Evolutionary conservation across 495 filamentous ascomycete genomes (phyloP).

Genomic region (Oleoguttula mirabilis): DNA sequence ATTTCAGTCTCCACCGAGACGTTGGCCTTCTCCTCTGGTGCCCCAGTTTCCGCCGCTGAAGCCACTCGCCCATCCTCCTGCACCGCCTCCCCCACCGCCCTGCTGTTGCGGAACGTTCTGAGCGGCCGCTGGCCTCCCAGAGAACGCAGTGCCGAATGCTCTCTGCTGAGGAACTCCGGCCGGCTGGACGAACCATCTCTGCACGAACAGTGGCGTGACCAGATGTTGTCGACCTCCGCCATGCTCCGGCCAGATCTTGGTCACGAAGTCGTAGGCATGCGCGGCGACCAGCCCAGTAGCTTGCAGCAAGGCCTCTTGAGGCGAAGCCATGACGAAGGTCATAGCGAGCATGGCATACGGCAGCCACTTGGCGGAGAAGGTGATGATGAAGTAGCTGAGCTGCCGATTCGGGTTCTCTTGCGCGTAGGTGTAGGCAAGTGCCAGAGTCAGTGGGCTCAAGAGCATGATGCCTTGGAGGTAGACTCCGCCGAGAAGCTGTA

Average conservation of each 20-base stretch:
- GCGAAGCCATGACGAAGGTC: constrained; percentile 48
- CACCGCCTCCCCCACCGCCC: constrained; percentile 11
- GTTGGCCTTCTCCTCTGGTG: constrained; percentile 11
- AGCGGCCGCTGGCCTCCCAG: background rate
- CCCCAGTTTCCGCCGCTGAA: constrained; percentile 14
- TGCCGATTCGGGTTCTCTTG: constrained; percentile 69
- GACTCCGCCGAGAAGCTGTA: constrained; percentile 16
- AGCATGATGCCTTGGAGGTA: constrained; percentile 8
- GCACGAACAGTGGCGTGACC: constrained; percentile 54
- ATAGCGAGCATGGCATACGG: constrained; percentile 64
- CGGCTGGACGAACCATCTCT: constrained; percentile 40
- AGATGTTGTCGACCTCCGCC: constrained; percentile 65
- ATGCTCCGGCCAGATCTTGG: constrained; percentile 68
- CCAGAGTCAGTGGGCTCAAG: constrained; percentile 55
- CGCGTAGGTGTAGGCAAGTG: constrained; percentile 65
- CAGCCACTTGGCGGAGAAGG: constrained; percentile 59
- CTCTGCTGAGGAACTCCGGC: constrained; percentile 30
- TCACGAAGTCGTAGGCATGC: constrained; percentile 77
- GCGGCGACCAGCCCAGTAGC: constrained; percentile 64
- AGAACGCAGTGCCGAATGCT: constrained; percentile 40
- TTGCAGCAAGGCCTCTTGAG: constrained; percentile 40
- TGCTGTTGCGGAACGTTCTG: constrained; percentile 11
- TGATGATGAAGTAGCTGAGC: constrained; percentile 60
- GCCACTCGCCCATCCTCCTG: constrained; percentile 20
- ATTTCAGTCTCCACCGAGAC: constrained; percentile 14